Evolutionary conservation across 495 filamentous ascomycete genomes (phyloP), one percentile per base, ranked within the genome.

Genomic region (Trichoderma orchidacearum): DNA sequence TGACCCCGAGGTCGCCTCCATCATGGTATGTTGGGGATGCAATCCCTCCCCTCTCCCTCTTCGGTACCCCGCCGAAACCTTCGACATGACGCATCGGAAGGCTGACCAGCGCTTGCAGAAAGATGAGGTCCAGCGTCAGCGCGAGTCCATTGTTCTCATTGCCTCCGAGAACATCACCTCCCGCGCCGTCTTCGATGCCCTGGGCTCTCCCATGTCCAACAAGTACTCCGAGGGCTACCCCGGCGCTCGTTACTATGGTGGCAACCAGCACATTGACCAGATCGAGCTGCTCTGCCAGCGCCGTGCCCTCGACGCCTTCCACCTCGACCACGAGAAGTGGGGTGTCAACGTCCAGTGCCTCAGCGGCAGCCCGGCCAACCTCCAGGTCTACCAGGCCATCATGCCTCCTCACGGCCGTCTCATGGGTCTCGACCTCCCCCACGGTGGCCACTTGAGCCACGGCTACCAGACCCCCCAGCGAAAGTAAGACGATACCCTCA

Each of bases 201-300:
- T 93, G 53, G 88, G 89, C 61, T 90, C 88, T 35, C 86, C 87
- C 64, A 92, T 91, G 88, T 90, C 85, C 66, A 92, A 99, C 83
- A 99, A 99, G 78, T 99, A 99, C 82, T 95, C 89, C 3, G 93
- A 99, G 78, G 93, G 93, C 63, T 95, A 95, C 74, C 94, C 94
- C 65, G 93, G 93, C 65, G 93, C 94, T 51, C 85, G 93, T 70
- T 99, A 99, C 81, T 99, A 99, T 69, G 94, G 94, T 70, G 93
- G 93, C 63, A 99, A 97, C 77, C 83, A 99, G 78, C 89, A 95
- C 79, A 99, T 99, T 59, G 93, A 99, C 71, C 77, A 84, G 68
- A 90, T 96, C 66, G 93, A 99, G 80, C 80, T 87, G 58, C 90
- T 90, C 54, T 99, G 93, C 83, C 93, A 99, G 81, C 80, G 81